Conservation (phyloP, 1,284 basidiomycete species). For the Schizophyllum amplum region DNA sequence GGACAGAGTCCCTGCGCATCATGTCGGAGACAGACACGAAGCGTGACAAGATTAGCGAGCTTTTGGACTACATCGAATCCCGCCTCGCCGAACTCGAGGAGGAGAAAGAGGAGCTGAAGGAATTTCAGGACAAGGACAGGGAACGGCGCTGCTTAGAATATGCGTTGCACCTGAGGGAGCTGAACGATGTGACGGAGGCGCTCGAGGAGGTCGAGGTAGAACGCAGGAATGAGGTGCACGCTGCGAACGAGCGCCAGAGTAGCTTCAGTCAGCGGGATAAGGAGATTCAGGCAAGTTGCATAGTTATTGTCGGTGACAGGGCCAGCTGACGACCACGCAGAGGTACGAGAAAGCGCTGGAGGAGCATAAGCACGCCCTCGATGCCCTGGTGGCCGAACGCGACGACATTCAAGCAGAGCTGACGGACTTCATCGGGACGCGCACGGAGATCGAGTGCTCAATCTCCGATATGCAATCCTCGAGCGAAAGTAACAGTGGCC, state of each 20-base stretch:
- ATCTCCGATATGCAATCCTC: slow-evolving; percentile 74
- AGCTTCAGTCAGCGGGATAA: slow-evolving; percentile 82
- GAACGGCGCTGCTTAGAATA: slow-evolving; percentile 95
- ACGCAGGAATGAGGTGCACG: slow-evolving; percentile 74
- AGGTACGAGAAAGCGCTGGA: slow-evolving; percentile 69
- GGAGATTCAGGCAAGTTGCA: slow-evolving; percentile 71
- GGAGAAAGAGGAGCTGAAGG: slow-evolving; percentile 95
- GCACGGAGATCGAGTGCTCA: slow-evolving; percentile 79
- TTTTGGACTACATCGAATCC: slow-evolving; percentile 87
- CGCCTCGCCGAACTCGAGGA: slow-evolving; percentile 89
- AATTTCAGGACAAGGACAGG: slow-evolving; percentile 94
- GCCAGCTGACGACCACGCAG: slow-evolving; percentile 27
- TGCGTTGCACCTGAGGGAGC: slow-evolving; percentile 84
- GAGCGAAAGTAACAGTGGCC: slow-evolving; percentile 49
- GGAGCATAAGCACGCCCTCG: slow-evolving; percentile 61
- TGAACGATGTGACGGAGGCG: slow-evolving; percentile 81
- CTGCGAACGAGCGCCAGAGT: slow-evolving; percentile 72
- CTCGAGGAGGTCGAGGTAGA: slow-evolving; percentile 84
- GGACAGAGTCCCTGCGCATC: slow-evolving; percentile 87
- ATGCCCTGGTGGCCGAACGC: slow-evolving; percentile 62
- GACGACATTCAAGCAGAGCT: slow-evolving; percentile 71
- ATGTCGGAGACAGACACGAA: slow-evolving; percentile 96
- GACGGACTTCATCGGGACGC: slow-evolving; percentile 68
- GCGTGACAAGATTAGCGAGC: slow-evolving; percentile 84
- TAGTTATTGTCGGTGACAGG: slow-evolving; percentile 1